Percentiles rank a stretch among this genome's conserved stretches.
Conservation (phyloP, 73 alveolate species). For the Paramecium primaurelia region DNA sequence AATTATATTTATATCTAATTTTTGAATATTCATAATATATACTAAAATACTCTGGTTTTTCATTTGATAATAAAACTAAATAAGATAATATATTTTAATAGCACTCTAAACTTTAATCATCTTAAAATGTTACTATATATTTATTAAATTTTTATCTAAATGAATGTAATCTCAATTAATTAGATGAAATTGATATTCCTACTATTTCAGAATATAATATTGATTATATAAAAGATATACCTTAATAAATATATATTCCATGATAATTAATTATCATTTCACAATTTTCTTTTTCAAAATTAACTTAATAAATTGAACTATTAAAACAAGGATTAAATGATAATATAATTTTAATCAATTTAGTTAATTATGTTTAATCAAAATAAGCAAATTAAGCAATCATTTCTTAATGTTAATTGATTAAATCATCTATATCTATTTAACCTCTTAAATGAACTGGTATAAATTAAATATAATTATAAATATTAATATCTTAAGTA, state of each 20-base stretch:
- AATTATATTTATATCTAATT: not conserved
- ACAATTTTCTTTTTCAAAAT: not conserved
- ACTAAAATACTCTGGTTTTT: not conserved
- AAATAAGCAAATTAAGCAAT: not conserved
- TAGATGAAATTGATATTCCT: conserved; percentile 6
- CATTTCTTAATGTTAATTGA: not conserved
- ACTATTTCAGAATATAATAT: not conserved
- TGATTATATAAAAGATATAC: not conserved
- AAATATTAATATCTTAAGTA: not conserved
- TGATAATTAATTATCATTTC: not conserved
- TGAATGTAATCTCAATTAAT: not conserved
- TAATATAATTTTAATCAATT: not conserved
- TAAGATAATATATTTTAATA: conserved; percentile 1
- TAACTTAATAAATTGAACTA: not conserved
- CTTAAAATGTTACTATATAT: not conserved
- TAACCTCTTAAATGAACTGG: not conserved
- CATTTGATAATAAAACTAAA: not conserved
- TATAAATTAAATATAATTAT: not conserved
- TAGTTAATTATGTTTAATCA: not conserved
- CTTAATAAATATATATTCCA: not conserved
- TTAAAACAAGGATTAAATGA: not conserved
- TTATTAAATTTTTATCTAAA: not conserved
- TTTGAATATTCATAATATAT: not conserved
- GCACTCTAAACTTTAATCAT: not conserved
- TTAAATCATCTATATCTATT: not conserved